phyloP scores from a whole-genome alignment of 345 rosid species.

The Camelina laxa region DNA sequence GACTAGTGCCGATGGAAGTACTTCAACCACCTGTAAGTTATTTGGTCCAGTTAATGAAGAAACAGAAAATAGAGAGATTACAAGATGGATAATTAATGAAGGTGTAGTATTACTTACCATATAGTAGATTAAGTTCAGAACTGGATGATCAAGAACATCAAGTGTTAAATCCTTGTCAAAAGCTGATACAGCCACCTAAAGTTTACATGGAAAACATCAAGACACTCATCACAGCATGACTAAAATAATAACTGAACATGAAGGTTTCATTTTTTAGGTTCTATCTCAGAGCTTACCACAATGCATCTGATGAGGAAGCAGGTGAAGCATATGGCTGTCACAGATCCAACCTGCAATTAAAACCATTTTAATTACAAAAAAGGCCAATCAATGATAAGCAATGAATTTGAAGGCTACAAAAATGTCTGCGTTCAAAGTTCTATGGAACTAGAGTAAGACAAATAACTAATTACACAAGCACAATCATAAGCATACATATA shows the following conservation, averaged over 20 bases:
- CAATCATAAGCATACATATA: not conserved
- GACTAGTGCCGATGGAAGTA: conserved; percentile 93
- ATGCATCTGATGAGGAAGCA: conserved; percentile 94
- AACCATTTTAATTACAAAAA: conserved; percentile 14
- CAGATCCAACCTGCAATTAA: conserved; percentile 86
- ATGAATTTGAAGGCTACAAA: not conserved
- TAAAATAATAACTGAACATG: not conserved
- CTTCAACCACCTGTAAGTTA: conserved; percentile 80
- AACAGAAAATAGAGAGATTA: not conserved
- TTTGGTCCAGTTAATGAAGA: not conserved
- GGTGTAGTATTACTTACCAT: conserved; percentile 54
- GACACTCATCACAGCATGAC: not conserved
- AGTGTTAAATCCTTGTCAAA: conserved; percentile 76
- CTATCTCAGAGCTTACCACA: conserved; percentile 64
- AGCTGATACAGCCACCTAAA: conserved; percentile 84
- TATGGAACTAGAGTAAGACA: conserved; percentile 23
- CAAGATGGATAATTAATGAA: not conserved
- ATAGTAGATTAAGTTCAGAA: conserved; percentile 90
- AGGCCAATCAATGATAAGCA: not conserved
- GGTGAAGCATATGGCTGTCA: conserved; percentile 94
- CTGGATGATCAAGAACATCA: conserved; percentile 89
- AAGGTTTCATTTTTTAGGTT: not conserved
- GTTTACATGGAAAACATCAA: not conserved
- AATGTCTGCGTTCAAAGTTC: not conserved
- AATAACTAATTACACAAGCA: not conserved